These are phyloP conservation scores for Acanthamoeba lenticulata DNA, from an alignment of 208 protist species.

Conservation along the genomic window DNA sequence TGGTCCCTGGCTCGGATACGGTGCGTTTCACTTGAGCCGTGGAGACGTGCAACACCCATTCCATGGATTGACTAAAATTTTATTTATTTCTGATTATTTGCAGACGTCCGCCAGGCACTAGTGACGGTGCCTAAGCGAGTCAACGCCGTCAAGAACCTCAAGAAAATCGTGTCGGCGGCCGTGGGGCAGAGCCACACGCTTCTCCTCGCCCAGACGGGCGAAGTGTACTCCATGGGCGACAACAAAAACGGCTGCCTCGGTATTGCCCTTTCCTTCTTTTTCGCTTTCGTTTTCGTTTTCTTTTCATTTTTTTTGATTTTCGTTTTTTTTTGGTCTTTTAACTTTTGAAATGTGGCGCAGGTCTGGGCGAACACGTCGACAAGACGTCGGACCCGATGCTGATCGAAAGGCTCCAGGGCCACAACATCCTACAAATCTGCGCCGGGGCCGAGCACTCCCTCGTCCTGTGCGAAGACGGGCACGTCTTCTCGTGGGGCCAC, in stretches of 20 bases:
- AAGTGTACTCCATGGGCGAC: constrained; percentile 49
- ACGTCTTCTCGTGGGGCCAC: neutral
- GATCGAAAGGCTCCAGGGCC: neutral
- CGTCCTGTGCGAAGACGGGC: constrained; percentile 9
- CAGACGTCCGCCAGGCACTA: constrained; percentile 19
- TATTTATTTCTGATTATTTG: no score
- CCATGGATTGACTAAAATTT: no score
- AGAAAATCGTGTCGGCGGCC: neutral
- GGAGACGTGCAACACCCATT: no score
- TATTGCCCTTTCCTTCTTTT: neutral
- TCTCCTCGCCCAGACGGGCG: constrained; percentile 17
- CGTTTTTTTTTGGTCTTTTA: no score
- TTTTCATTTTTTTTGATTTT: no score
- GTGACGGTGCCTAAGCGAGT: constrained; percentile 16
- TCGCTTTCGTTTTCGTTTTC: neutral
- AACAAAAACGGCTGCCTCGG: constrained; percentile 10
- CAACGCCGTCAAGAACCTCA: neutral
- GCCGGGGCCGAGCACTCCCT: constrained; percentile 31
- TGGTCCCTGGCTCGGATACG: constrained; percentile 40
- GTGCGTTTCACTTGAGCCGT: neutral
- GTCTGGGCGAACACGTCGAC: neutral
- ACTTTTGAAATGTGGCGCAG: no score
- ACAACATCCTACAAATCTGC: neutral
- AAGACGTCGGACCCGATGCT: neutral
- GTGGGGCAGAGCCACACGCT: constrained; percentile 52